Percentiles rank a stretch among this genome's conserved stretches.
Conservation (phyloP, 805 yeast genomes). For the Metschnikowia borealis region DNA sequence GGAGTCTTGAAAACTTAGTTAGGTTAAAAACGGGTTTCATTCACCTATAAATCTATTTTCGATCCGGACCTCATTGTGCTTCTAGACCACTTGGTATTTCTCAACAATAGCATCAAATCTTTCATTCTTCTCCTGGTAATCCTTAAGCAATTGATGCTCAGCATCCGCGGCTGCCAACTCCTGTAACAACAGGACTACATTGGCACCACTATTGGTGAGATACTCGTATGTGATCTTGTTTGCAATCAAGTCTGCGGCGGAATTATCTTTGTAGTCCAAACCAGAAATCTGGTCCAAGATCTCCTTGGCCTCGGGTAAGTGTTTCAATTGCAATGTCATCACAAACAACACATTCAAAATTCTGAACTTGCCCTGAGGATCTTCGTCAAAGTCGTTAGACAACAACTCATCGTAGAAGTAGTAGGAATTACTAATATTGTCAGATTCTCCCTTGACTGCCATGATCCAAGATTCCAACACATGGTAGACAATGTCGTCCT, state of each 20-base stretch:
- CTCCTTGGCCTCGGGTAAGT: slow-evolving; percentile 79
- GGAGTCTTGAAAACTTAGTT: background rate
- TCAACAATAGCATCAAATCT: slow-evolving; percentile 67
- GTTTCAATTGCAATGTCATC: slow-evolving; percentile 72
- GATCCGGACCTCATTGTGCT: background rate
- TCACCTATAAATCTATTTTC: background rate
- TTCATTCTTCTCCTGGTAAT: slow-evolving; percentile 55
- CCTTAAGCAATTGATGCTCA: slow-evolving; percentile 54
- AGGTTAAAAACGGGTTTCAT: background rate
- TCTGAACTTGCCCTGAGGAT: slow-evolving; percentile 31
- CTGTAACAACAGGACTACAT: slow-evolving; percentile 45
- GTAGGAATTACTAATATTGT: slow-evolving; percentile 38
- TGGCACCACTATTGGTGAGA: slow-evolving; percentile 35
- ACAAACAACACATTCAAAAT: slow-evolving; percentile 59
- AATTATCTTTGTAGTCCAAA: slow-evolving; percentile 30
- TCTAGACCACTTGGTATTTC: slow-evolving; percentile 40
- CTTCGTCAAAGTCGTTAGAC: slow-evolving; percentile 42
- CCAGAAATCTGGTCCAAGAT: slow-evolving; percentile 42
- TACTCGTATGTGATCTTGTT: slow-evolving; percentile 62
- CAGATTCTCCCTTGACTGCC: slow-evolving; percentile 38
- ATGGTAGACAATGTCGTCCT: slow-evolving; percentile 72
- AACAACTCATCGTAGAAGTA: slow-evolving; percentile 81
- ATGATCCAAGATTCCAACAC: slow-evolving; percentile 70
- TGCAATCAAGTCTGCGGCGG: slow-evolving; percentile 49
- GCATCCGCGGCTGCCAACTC: slow-evolving; percentile 48